These are phyloP conservation scores for Metahyphopichia silvanorum DNA, from an alignment of 805 yeast genomes.

Conservation along the genomic window DNA sequence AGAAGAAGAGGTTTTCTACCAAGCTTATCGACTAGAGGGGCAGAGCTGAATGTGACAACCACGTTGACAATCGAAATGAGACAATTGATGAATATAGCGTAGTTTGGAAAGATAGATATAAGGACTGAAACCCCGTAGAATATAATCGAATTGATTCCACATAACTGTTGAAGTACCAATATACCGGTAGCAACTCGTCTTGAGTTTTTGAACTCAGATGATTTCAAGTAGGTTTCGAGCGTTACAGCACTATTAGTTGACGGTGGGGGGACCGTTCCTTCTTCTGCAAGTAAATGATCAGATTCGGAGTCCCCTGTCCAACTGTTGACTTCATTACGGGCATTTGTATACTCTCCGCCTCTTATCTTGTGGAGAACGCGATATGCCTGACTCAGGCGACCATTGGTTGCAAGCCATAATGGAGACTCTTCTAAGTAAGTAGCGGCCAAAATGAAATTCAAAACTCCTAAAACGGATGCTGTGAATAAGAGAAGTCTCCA, in stretches of 20 bases:
- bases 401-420: constrained; percentile 65
- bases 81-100: constrained; percentile 71
- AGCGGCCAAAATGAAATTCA: constrained; percentile 40
- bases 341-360: constrained; percentile 34
- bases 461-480: constrained; percentile 54
- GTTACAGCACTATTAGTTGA: constrained; percentile 14
- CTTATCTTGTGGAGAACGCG: constrained; percentile 32
- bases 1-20: constrained; percentile 75
- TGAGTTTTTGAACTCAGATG: constrained; percentile 53
- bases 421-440: constrained; percentile 71
- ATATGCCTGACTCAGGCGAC: constrained; percentile 41
- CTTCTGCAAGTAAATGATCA: constrained; percentile 9
- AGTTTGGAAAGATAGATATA: constrained; percentile 64
- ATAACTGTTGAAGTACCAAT: constrained; percentile 82
- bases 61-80: constrained; percentile 73
- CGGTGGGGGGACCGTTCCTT: constrained; percentile 1
- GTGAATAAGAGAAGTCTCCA: constrained; percentile 75
- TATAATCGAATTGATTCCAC: constrained; percentile 89
- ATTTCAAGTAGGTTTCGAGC: constrained; percentile 44
- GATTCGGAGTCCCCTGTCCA: constrained; percentile 20
- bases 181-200: constrained; percentile 65
- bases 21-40: constrained; percentile 66
- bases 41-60: constrained; percentile 68
- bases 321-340: constrained; percentile 35
- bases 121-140: constrained; percentile 90